phyloP scores from a whole-genome alignment of 1,284 basidiomycete genomes.

The Crocinoboletus sp. region DNA sequence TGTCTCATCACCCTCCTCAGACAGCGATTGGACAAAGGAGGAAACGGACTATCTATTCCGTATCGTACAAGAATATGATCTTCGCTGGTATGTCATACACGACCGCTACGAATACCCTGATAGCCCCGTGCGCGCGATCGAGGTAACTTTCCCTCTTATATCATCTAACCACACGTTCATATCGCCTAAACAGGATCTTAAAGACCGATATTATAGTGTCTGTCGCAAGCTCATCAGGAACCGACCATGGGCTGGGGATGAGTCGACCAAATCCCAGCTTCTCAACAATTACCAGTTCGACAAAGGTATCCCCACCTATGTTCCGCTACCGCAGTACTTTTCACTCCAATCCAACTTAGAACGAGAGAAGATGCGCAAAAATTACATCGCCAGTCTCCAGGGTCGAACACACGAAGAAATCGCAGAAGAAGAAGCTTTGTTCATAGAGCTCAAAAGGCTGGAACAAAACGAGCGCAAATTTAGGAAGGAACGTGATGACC shows the following conservation, averaged over 20 bases:
- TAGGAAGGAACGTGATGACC: slow-evolving; percentile 85
- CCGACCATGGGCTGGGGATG: slow-evolving; percentile 79
- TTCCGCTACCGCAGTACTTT: neutral
- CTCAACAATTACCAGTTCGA: slow-evolving; percentile 79
- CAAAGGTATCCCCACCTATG: slow-evolving; percentile 51
- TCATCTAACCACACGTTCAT: slow-evolving; percentile 2
- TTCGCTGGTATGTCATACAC: slow-evolving; percentile 86
- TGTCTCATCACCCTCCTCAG: slow-evolving; percentile 34
- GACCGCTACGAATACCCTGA: slow-evolving; percentile 83
- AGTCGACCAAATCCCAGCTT: slow-evolving; percentile 61
- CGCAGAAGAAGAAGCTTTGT: slow-evolving; percentile 94
- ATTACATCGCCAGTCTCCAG: slow-evolving; percentile 83
- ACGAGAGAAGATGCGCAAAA: slow-evolving; percentile 86
- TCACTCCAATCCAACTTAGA: slow-evolving; percentile 42
- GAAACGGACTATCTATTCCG: slow-evolving; percentile 94
- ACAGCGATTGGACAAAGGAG: slow-evolving; percentile 88
- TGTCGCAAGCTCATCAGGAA: slow-evolving; percentile 86
- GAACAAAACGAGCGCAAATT: slow-evolving; percentile 92
- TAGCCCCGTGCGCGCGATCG: slow-evolving; percentile 56
- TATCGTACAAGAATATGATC: slow-evolving; percentile 79
- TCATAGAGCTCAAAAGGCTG: slow-evolving; percentile 89
- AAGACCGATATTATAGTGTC: slow-evolving; percentile 92
- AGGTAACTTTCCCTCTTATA: slow-evolving; percentile 43
- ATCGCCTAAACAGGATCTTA: slow-evolving; percentile 69
- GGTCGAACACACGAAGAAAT: slow-evolving; percentile 86